These are phyloP conservation scores for Paramecium sexaurelia DNA, from an alignment of 73 alveolate genomes.

Conservation along the genomic window DNA sequence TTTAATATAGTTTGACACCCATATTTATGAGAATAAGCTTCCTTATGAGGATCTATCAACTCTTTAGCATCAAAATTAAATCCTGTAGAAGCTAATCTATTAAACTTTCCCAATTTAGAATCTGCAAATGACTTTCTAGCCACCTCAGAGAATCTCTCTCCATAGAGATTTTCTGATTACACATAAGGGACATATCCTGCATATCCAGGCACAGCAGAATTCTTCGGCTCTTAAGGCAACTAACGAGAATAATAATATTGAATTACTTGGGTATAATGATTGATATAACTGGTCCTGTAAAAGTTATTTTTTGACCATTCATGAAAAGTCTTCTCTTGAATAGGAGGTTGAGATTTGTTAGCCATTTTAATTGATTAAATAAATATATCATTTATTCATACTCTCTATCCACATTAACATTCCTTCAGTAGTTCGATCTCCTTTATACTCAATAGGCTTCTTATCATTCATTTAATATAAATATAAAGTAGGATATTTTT, in stretches of 20 bases:
- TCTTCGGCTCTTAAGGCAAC: slow-evolving; percentile 59
- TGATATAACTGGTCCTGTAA: slow-evolving; percentile 59
- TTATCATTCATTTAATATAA: slow-evolving; percentile 44
- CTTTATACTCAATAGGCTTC: slow-evolving; percentile 17
- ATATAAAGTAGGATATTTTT: not conserved
- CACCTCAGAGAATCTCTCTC: slow-evolving; percentile 43
- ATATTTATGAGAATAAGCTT: slow-evolving; percentile 52
- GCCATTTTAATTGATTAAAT: slow-evolving; percentile 14
- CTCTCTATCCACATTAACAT: slow-evolving; percentile 42
- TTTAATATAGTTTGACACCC: slow-evolving; percentile 35
- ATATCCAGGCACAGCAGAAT: slow-evolving; percentile 70
- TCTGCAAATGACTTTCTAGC: slow-evolving; percentile 41
- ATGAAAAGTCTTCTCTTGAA: slow-evolving; percentile 35
- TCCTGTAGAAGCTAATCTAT: slow-evolving; percentile 50
- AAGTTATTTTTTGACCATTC: slow-evolving; percentile 64
- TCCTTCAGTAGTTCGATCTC: slow-evolving; percentile 50
- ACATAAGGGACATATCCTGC: slow-evolving; percentile 63
- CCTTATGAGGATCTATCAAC: slow-evolving; percentile 29
- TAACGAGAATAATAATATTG: not conserved
- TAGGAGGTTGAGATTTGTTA: slow-evolving; percentile 35
- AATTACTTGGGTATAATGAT: slow-evolving; percentile 17
- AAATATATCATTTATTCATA: slow-evolving; percentile 21
- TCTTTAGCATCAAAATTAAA: slow-evolving; percentile 45
- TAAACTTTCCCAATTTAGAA: slow-evolving; percentile 36
- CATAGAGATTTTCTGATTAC: slow-evolving; percentile 35